A percentile compares a stretch with the other conserved stretches of the same genome.
phyloP scores from a whole-genome alignment of 1,139 yeast genomes.

The Pichia sp. region DNA sequence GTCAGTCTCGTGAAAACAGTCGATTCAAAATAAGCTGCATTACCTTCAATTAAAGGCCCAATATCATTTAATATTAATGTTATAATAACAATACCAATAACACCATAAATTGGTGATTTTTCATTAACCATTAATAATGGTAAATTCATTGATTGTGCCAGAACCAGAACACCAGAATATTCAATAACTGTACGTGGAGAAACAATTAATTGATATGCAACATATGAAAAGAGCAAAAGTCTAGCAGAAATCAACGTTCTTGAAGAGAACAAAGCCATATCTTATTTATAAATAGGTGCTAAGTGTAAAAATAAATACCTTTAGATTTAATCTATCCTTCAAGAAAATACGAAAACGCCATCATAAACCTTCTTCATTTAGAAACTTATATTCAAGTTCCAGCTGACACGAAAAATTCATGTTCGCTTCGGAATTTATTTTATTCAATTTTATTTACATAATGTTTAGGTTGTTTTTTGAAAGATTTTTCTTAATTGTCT shows the following conservation, averaged over 20 bases:
- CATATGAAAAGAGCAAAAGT: conserved; percentile 38
- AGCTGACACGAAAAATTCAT: too few relatives aligned
- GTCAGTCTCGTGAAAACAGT: conserved; percentile 63
- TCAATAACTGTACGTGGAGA: conserved; percentile 38
- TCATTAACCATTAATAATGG: conserved; percentile 40
- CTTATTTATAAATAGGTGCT: background rate
- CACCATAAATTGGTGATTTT: conserved; percentile 47
- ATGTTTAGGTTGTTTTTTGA: too few relatives aligned
- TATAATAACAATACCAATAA: conserved; percentile 41
- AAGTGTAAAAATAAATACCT: background rate
- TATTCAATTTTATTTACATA: too few relatives aligned
- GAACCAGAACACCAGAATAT: conserved; percentile 46
- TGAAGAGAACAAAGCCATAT: conserved; percentile 60
- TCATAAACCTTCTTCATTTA: too few relatives aligned
- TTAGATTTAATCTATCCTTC: too few relatives aligned
- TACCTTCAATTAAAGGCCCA: conserved; percentile 54
- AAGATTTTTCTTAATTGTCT: too few relatives aligned
- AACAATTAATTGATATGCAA: conserved; percentile 39
- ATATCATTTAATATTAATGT: conserved; percentile 47
- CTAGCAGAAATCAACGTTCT: conserved; percentile 44
- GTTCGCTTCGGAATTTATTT: too few relatives aligned
- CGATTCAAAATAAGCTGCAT: conserved; percentile 53
- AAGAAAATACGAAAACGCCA: too few relatives aligned
- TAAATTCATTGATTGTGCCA: conserved; percentile 52
- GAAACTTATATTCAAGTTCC: too few relatives aligned